Conservation (phyloP, 1,284 basidiomycete species). For the Trametes sp. region DNA sequence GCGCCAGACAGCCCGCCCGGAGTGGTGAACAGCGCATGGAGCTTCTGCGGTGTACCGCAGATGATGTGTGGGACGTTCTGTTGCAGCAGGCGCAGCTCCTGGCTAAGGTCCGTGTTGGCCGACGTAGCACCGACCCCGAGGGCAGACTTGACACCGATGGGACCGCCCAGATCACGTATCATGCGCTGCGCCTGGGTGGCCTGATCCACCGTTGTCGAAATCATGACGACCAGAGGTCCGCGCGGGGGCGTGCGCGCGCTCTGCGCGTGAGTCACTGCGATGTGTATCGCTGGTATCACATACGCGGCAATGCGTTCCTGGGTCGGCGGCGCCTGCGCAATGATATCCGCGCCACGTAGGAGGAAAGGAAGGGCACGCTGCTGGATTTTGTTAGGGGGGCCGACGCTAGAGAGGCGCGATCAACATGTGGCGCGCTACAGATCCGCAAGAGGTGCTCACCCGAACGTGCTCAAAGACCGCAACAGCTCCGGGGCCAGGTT, state of each 20-base stretch:
- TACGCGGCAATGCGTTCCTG: constrained; percentile 98
- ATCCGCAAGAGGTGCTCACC: constrained; percentile 59
- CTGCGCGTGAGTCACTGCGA: constrained; percentile 71
- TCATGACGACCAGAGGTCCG: constrained; percentile 90
- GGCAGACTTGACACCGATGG: constrained; percentile 89
- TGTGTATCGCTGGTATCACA: constrained; percentile 92
- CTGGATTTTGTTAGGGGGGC: constrained; percentile 98
- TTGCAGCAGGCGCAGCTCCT: constrained; percentile 85
- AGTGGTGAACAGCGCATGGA: constrained; percentile 91
- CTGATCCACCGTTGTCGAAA: constrained; percentile 98
- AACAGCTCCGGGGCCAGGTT: constrained; percentile 87
- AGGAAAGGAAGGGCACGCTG: constrained; percentile 96
- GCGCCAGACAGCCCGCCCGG: constrained; percentile 77
- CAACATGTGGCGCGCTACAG: constrained; percentile 18
- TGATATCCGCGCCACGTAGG: constrained; percentile 92
- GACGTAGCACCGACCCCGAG: constrained; percentile 83
- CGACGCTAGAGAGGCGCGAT: constrained; percentile 66
- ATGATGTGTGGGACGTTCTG: constrained; percentile 95
- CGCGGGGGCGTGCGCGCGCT: constrained; percentile 60
- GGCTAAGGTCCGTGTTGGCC: constrained; percentile 68
- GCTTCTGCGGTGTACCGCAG: constrained; percentile 95
- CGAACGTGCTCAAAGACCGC: constrained; percentile 91
- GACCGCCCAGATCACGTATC: constrained; percentile 92
- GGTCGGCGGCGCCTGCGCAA: constrained; percentile 97
- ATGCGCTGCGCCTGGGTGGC: constrained; percentile 98